Evolutionary conservation across 2,329 filamentous ascomycete genomes (phyloP).

Genomic region (Pseudodiploospora longispora): DNA sequence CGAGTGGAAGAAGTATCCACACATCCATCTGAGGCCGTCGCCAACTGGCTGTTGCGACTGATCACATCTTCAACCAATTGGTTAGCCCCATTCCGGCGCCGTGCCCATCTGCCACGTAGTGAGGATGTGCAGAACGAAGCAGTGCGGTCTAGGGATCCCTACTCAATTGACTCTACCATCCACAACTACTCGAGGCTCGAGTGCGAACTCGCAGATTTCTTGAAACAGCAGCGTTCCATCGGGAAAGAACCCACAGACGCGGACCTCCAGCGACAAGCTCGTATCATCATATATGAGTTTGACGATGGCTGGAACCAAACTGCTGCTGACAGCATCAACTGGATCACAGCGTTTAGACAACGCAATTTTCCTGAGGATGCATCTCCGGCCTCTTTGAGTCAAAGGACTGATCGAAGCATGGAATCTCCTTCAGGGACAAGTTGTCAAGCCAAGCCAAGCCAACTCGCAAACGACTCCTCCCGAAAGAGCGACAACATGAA

Average conservation of each 20-base stretch:
- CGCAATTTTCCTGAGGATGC: slow-evolving; percentile 28
- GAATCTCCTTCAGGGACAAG: no score
- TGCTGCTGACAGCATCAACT: slow-evolving; percentile 46
- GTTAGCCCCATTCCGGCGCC: slow-evolving; percentile 47
- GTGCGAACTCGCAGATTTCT: slow-evolving; percentile 45
- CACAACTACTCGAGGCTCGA: slow-evolving; percentile 51
- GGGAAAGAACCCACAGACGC: slow-evolving; percentile 44
- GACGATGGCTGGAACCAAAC: slow-evolving; percentile 60
- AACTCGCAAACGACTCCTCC: no score
- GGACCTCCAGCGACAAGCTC: slow-evolving; percentile 47
- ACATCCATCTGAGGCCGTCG: slow-evolving; percentile 40
- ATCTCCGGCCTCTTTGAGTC: background rate
- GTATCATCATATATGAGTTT: slow-evolving; percentile 54
- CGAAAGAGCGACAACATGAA: slow-evolving; percentile 1
- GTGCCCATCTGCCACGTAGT: slow-evolving; percentile 48
- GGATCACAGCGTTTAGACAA: slow-evolving; percentile 45
- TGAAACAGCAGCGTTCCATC: slow-evolving; percentile 34
- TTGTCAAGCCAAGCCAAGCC: no score
- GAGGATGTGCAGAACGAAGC: slow-evolving; percentile 44
- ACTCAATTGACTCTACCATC: slow-evolving; percentile 50
- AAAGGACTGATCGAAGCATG: slow-evolving; percentile 1
- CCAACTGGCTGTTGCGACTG: slow-evolving; percentile 49
- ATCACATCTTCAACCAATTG: slow-evolving; percentile 43
- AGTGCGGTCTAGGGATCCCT: slow-evolving; percentile 44
- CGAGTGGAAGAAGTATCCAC: slow-evolving; percentile 46